Evolutionary conservation across 2,329 filamentous ascomycete species (phyloP).

Genomic region (Shiraia sp.): DNA sequence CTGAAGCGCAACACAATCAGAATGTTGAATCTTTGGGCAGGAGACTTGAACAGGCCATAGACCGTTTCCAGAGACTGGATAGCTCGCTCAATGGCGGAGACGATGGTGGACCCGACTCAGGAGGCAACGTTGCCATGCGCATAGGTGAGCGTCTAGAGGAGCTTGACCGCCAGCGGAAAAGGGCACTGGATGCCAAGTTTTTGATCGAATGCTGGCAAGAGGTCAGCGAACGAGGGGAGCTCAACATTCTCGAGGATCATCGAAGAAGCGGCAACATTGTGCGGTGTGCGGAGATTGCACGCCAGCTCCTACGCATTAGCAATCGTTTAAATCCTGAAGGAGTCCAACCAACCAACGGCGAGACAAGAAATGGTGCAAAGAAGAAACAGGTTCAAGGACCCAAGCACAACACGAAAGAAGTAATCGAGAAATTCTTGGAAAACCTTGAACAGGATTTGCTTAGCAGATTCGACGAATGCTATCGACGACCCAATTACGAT

Average conservation of each 20-base stretch:
- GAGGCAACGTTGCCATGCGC: slow-evolving; percentile 88
- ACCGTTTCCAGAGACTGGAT: slow-evolving; percentile 88
- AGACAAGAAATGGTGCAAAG: slow-evolving; percentile 55
- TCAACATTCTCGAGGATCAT: slow-evolving; percentile 86
- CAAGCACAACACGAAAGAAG: slow-evolving; percentile 73
- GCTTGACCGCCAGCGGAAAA: slow-evolving; percentile 84
- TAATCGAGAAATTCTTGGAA: slow-evolving; percentile 96
- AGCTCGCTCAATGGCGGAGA: slow-evolving; percentile 72
- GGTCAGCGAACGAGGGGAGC: slow-evolving; percentile 84
- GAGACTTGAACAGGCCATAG: slow-evolving; percentile 90
- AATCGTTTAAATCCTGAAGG: slow-evolving; percentile 81
- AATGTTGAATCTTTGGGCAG: slow-evolving; percentile 85
- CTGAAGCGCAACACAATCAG: slow-evolving; percentile 88
- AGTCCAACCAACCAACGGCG: slow-evolving; percentile 47
- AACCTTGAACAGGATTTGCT: slow-evolving; percentile 92
- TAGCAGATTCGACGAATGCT: slow-evolving; percentile 97
- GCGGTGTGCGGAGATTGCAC: slow-evolving; percentile 87
- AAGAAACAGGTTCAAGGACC: slow-evolving; percentile 39
- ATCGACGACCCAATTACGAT: slow-evolving; percentile 91
- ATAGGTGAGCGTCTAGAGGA: slow-evolving; percentile 95
- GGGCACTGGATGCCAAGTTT: slow-evolving; percentile 92
- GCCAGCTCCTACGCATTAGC: slow-evolving; percentile 92
- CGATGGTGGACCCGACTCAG: slow-evolving; percentile 58
- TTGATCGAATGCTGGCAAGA: slow-evolving; percentile 96
- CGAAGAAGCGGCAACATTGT: slow-evolving; percentile 89